Conservation (phyloP, 371 early-diverging fungal genomes). For the Dichotomocladium elegans region DNA sequence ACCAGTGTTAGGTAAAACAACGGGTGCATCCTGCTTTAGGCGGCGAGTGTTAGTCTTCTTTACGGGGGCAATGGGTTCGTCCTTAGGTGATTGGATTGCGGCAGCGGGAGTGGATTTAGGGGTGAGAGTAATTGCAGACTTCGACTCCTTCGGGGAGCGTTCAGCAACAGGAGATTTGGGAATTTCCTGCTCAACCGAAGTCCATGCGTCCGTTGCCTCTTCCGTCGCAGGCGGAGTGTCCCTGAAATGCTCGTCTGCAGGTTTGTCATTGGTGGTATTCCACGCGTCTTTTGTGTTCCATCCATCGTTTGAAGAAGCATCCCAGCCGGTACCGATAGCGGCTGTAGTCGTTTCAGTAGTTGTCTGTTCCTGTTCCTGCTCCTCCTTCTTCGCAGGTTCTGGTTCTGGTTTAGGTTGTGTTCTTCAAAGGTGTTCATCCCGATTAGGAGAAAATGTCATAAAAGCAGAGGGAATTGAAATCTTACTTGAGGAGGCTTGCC, state of each 20-base stretch:
- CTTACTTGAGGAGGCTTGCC: constrained; percentile 77
- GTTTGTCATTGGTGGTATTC: neutral
- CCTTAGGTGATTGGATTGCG: neutral
- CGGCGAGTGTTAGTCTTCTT: constrained; percentile 27
- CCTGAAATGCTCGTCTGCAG: neutral
- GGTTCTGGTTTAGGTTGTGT: constrained; percentile 12
- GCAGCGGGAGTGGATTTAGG: too few species aligned
- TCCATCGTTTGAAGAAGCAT: constrained; percentile 2
- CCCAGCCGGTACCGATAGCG: too few species aligned
- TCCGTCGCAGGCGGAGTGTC: neutral
- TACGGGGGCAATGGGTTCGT: neutral
- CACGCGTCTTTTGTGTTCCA: constrained; percentile 2
- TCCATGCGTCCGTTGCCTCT: too few species aligned
- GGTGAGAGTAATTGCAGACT: too few species aligned
- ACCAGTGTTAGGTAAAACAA: constrained; percentile 69
- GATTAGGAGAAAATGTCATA: neutral
- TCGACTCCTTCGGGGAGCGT: too few species aligned
- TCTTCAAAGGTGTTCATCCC: neutral
- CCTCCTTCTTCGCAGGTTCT: neutral
- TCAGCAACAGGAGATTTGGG: too few species aligned
- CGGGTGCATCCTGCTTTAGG: constrained; percentile 75
- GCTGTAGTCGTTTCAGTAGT: too few species aligned
- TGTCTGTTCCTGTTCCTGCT: neutral
- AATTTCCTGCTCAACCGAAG: too few species aligned
- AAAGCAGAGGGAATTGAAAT: neutral